Conservation (phyloP, 169 alveolate species). For the Eimeria nieschulzi region DNA sequence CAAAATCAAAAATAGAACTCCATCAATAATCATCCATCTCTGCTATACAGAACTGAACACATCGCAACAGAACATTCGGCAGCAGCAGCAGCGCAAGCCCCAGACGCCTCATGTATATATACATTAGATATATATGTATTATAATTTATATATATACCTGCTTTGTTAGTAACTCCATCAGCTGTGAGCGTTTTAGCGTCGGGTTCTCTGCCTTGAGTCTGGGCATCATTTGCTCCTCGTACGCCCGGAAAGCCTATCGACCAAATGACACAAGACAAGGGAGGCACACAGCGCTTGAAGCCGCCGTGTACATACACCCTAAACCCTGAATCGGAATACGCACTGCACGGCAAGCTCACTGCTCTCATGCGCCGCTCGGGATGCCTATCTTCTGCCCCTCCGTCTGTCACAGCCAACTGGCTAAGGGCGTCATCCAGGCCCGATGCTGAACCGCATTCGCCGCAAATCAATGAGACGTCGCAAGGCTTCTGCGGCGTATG, state of each 20-base stretch:
- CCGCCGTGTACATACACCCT: no score
- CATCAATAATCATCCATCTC: background rate
- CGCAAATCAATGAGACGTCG: no score
- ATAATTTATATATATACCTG: conserved; percentile 36
- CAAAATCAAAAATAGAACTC: background rate
- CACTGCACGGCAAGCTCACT: background rate
- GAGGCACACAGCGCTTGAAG: background rate
- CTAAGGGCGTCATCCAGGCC: conserved; percentile 59
- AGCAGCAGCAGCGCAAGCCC: no score
- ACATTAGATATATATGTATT: no score
- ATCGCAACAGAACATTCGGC: background rate
- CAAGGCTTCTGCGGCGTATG: no score
- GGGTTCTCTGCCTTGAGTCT: conserved; percentile 69
- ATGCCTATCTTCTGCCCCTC: conserved; percentile 55
- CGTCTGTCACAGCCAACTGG: conserved; percentile 39
- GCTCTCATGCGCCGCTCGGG: conserved; percentile 72
- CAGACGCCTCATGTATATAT: no score
- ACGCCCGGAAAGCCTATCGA: conserved; percentile 58
- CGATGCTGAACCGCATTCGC: conserved; percentile 34
- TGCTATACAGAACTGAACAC: background rate
- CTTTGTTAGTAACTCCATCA: conserved; percentile 45
- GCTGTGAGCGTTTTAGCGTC: conserved; percentile 64
- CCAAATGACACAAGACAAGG: background rate
- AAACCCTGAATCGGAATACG: background rate
- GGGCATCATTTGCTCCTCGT: conserved; percentile 71